Percentiles rank a stretch among this genome's conserved stretches.
Evolutionary conservation across 2,329 filamentous ascomycete species (phyloP).

Genomic region (Talaromyces amestolkiae): DNA sequence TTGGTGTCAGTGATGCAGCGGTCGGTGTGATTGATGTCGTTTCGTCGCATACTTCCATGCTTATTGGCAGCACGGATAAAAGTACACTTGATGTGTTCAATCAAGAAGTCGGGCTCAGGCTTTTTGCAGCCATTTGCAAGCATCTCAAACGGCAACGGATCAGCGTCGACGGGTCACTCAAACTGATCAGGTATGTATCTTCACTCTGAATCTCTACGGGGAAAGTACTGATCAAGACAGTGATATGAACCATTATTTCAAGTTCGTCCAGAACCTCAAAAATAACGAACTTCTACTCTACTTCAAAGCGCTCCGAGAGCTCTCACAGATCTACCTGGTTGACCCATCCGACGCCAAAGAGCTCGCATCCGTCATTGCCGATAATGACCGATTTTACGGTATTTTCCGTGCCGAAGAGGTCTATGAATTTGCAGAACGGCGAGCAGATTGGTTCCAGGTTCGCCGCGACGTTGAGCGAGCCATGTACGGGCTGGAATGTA

Average conservation of each 20-base stretch:
- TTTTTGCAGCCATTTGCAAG: constrained; percentile 92
- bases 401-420: constrained; percentile 96
- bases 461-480: constrained; percentile 85
- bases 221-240: constrained; percentile 43
- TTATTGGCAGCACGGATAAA: constrained; percentile 93
- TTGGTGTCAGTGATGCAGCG: constrained; percentile 74
- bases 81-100: constrained; percentile 98
- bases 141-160: constrained; percentile 95
- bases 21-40: constrained; percentile 79
- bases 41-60: constrained; percentile 84
- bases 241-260: constrained; percentile 92
- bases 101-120: constrained; percentile 87
- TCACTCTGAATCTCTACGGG: not conserved
- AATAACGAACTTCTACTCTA: constrained; percentile 85
- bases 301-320: constrained; percentile 84
- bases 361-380: constrained; percentile 90
- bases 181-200: constrained; percentile 66
- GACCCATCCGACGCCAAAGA: constrained; percentile 85
- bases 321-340: constrained; percentile 94
- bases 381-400: constrained; percentile 82
- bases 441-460: constrained; percentile 93
- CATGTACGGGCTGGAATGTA: constrained; percentile 94
- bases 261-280: constrained; percentile 75
- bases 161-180: constrained; percentile 83
- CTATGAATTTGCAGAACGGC: constrained; percentile 90